These are phyloP conservation scores for Boletus vermiculosoides DNA, from an alignment of 768 basidiomycete genomes.

Conservation along the genomic window DNA sequence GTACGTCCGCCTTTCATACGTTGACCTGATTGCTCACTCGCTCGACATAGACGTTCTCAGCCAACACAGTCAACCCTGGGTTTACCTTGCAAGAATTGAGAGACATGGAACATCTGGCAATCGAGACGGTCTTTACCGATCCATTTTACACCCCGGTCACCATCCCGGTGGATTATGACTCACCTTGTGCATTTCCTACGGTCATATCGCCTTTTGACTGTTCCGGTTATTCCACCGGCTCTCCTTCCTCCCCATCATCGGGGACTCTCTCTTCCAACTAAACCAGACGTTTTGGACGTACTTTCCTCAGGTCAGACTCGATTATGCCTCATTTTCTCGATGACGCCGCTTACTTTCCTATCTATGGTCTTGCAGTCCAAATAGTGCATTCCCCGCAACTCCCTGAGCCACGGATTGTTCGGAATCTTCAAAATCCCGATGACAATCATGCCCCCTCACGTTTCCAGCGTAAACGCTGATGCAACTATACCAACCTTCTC, in stretches of 20 bases:
- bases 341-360: background rate
- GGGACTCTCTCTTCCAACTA: constrained; percentile 5
- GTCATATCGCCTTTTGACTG: constrained; percentile 24
- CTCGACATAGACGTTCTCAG: background rate
- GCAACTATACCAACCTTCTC: background rate
- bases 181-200: background rate
- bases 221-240: constrained; percentile 7
- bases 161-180: background rate
- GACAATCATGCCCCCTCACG: constrained; percentile 4
- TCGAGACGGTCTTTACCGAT: constrained; percentile 24
- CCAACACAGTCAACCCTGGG: background rate
- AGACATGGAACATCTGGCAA: constrained; percentile 18
- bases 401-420: background rate
- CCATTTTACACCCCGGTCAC: constrained; percentile 18
- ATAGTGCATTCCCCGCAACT: background rate
- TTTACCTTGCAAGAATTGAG: constrained; percentile 12
- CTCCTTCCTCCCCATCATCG: constrained; percentile 15
- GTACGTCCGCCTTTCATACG: constrained; percentile 8
- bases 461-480: background rate
- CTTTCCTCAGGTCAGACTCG: background rate
- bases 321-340: background rate
- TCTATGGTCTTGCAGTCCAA: background rate
- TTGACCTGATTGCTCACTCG: background rate
- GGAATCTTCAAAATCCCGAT: background rate
- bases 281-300: background rate